Conservation (phyloP, 306 rosid species). For the Ormosia semicastrata region DNA sequence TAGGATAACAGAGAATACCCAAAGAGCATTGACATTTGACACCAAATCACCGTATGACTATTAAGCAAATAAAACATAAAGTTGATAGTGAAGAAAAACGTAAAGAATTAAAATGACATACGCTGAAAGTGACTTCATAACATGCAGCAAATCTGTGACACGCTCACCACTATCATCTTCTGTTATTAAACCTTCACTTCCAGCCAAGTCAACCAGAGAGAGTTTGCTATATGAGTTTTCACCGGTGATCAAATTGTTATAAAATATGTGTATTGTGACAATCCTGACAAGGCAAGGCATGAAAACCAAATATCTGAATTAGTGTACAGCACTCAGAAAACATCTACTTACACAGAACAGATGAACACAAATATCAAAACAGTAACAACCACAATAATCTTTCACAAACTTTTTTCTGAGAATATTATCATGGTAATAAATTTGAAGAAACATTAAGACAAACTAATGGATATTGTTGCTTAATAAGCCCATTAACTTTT, state of each 20-base stretch:
- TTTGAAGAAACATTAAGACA: not conserved
- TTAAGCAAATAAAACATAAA: not conserved
- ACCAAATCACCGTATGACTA: not conserved
- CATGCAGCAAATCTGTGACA: conserved; percentile 81
- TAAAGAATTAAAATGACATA: conserved; percentile 43
- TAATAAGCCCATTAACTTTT: not conserved
- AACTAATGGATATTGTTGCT: not conserved
- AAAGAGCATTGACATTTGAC: not conserved
- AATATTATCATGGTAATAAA: not conserved
- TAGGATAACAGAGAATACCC: not conserved
- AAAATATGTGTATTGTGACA: conserved; percentile 57
- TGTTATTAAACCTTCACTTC: conserved; percentile 76
- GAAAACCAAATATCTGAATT: conserved; percentile 26
- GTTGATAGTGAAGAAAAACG: not conserved
- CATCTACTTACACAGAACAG: not conserved
- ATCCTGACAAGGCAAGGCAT: conserved; percentile 55
- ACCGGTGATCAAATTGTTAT: conserved; percentile 65
- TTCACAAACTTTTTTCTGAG: not conserved
- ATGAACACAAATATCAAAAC: conserved; percentile 6
- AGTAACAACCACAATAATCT: not conserved
- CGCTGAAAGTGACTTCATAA: conserved; percentile 94
- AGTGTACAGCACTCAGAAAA: not conserved
- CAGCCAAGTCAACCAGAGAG: conserved; percentile 83
- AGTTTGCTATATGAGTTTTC: conserved; percentile 78
- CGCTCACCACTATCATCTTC: conserved; percentile 82